phyloP scores from a whole-genome alignment of 139 green algal genomes.

The Chlamydomonas applanata region DNA sequence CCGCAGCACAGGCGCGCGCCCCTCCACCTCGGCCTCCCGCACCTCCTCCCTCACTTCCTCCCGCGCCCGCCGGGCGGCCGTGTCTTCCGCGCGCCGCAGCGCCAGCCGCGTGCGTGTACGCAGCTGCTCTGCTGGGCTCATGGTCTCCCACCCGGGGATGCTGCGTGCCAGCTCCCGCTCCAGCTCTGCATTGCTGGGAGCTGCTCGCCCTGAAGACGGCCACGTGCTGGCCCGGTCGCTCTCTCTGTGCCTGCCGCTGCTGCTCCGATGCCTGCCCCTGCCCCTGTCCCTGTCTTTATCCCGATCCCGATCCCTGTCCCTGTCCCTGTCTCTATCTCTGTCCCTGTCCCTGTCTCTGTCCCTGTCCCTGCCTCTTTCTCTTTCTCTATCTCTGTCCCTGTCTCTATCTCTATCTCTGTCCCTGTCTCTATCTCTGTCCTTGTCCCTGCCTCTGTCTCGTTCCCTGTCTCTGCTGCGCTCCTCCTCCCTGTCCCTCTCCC shows the following conservation, averaged over 20 bases:
- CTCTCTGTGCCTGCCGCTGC: background rate
- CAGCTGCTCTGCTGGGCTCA: conserved; percentile 13
- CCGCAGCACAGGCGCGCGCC: background rate
- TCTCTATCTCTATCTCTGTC: too few species aligned
- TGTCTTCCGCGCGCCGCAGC: conserved; percentile 9
- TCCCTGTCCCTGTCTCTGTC: background rate
- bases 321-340: background rate
- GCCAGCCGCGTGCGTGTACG: conserved; percentile 19
- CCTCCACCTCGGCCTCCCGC: background rate
- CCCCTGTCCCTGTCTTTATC: background rate
- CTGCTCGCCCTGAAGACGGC: background rate
- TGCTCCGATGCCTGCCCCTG: background rate
- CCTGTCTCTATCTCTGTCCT: background rate
- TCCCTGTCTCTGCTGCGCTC: background rate
- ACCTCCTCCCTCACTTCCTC: background rate
- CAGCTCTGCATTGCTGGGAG: background rate
- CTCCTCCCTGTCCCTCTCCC: background rate
- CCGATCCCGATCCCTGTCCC: background rate
- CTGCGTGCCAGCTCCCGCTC: background rate
- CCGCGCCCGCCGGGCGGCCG: background rate
- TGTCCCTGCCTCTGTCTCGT: background rate
- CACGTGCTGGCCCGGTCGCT: background rate
- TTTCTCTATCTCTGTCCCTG: too few species aligned
- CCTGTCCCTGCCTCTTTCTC: background rate
- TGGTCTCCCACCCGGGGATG: conserved; percentile 9